Evolutionary conservation across 2,329 filamentous ascomycete species (phyloP).

Genomic region (Hymenoscyphus albidus): DNA sequence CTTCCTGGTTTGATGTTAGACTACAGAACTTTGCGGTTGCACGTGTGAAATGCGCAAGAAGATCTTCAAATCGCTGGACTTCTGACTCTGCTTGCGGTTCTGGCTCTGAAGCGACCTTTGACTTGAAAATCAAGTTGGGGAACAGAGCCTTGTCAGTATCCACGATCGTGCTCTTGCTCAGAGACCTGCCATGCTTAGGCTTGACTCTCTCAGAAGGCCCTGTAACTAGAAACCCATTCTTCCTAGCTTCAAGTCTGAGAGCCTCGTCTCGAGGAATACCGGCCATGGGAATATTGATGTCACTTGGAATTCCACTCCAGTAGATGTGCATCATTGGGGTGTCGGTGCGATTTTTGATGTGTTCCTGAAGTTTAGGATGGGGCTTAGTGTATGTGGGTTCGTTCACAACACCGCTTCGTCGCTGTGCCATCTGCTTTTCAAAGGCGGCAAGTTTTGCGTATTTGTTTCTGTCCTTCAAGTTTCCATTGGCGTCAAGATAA

Average conservation of each 20-base stretch:
- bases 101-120: background rate
- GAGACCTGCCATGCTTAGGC: background rate
- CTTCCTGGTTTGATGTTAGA: conserved; percentile 62
- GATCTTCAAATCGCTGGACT: background rate
- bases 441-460: conserved; percentile 10
- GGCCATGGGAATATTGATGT: conserved; percentile 23
- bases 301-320: conserved; percentile 19
- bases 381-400: background rate
- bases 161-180: background rate
- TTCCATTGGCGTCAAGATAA: conserved; percentile 19
- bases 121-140: background rate
- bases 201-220: background rate
- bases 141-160: conserved; percentile 1
- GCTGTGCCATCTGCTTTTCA: background rate
- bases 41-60: background rate
- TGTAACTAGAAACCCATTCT: background rate
- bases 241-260: background rate
- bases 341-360: conserved; percentile 25
- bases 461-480: conserved; percentile 20
- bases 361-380: conserved; percentile 26
- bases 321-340: conserved; percentile 18
- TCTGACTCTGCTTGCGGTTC: background rate
- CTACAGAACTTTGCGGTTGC: background rate
- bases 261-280: conserved; percentile 19
- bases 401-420: background rate